Percentiles rank a stretch among this genome's conserved stretches.
These are phyloP conservation scores for Cladosporium sp. DNA, from an alignment of 2,329 filamentous ascomycete genomes.

Conservation along the genomic window DNA sequence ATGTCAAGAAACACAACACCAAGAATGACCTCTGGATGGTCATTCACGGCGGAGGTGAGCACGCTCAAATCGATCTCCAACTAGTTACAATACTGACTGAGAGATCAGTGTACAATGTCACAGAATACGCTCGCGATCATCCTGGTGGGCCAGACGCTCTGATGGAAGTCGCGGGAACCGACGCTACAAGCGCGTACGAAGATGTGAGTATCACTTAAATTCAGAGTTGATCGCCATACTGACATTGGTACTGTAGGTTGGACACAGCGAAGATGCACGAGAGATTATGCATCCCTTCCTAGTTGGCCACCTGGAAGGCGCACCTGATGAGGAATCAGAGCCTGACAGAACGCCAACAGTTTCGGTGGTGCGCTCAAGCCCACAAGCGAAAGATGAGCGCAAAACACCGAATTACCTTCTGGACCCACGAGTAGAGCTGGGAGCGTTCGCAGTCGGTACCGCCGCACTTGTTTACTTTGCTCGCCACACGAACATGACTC, in stretches of 20 bases:
- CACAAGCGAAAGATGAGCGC: background rate
- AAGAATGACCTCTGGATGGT: conserved; percentile 97
- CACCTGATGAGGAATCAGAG: background rate
- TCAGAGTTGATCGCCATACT: background rate
- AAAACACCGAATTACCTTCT: conserved; percentile 6
- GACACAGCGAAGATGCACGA: conserved; percentile 50
- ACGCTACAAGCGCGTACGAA: conserved; percentile 90
- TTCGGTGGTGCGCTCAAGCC: background rate
- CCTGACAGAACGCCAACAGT: background rate
- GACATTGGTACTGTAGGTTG: conserved; percentile 41
- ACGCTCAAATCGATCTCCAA: background rate
- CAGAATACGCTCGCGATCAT: conserved; percentile 94
- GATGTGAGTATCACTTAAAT: conserved; percentile 53
- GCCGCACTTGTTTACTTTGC: conserved; percentile 22
- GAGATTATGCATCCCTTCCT: conserved; percentile 44
- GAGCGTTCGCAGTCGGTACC: conserved; percentile 20
- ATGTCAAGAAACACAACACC: conserved; percentile 94
- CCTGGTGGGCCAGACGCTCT: conserved; percentile 91
- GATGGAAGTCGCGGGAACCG: conserved; percentile 93
- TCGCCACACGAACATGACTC: conserved; percentile 16
- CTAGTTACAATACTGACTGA: background rate
- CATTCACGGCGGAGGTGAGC: conserved; percentile 71
- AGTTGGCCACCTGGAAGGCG: conserved; percentile 40
- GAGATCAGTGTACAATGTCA: conserved; percentile 72
- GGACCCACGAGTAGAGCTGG: conserved; percentile 19